Evolutionary conservation across 345 rosid species (phyloP).

Genomic region (Gossypium ekmanianum): DNA sequence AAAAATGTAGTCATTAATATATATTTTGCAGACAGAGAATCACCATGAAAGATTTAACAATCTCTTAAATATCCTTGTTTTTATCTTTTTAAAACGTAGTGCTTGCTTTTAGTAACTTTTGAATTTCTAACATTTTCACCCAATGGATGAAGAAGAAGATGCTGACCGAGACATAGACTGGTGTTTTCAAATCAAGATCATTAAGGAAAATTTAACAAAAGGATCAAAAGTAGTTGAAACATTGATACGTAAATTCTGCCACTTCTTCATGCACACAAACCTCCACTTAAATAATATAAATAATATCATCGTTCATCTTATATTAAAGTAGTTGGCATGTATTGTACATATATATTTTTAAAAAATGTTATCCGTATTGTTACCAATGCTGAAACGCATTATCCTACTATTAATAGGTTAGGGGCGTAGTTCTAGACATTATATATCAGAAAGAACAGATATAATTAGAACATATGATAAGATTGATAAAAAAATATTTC

Average conservation of each 20-base stretch:
- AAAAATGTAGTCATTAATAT: too few relatives aligned
- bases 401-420: fast-evolving
- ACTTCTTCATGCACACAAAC: conserved; percentile 1
- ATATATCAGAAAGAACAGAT: fast-evolving
- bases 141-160: not conserved
- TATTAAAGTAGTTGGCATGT: too few relatives aligned
- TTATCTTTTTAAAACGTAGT: too few relatives aligned
- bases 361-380: fast-evolving
- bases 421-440: fast-evolving
- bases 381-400: fast-evolving
- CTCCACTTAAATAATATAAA: too few relatives aligned
- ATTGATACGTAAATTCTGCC: not conserved
- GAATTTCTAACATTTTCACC: not conserved
- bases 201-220: not conserved
- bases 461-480: too few relatives aligned
- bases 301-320: too few relatives aligned
- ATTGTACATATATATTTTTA: too few relatives aligned
- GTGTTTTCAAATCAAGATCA: not conserved
- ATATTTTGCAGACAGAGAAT: not conserved
- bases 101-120: not conserved
- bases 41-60: not conserved
- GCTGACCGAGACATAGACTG: not conserved
- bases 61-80: too few relatives aligned
- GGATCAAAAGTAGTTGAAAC: not conserved
- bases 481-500: too few relatives aligned